These are phyloP conservation scores for Phytopythium litorale DNA, from an alignment of 352 stramenopile genomes.

Conservation along the genomic window DNA sequence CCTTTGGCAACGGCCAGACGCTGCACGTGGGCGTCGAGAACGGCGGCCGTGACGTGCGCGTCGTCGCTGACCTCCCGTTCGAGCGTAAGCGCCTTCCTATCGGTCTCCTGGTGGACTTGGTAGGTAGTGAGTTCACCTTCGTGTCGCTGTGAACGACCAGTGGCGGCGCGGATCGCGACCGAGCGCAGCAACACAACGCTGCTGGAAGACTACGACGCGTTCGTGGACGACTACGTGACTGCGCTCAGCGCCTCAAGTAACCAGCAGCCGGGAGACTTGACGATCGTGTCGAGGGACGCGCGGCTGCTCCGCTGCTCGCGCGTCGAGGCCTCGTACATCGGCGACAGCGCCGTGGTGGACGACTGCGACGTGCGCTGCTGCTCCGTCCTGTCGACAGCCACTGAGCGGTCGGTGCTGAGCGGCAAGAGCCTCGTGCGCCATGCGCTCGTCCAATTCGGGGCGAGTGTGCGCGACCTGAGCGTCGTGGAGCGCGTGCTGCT, in stretches of 20 bases:
- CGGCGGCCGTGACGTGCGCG: slow-evolving; percentile 62
- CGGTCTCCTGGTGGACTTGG: no score
- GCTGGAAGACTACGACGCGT: slow-evolving; percentile 36
- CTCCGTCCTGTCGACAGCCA: slow-evolving; percentile 61
- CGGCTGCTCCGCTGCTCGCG: slow-evolving; percentile 57
- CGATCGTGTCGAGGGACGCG: slow-evolving; percentile 48
- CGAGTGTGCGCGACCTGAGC: slow-evolving; percentile 56
- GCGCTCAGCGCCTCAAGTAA: slow-evolving; percentile 16
- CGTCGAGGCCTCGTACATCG: slow-evolving; percentile 68
- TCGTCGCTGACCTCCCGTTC: slow-evolving; percentile 77
- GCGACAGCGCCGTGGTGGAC: slow-evolving; percentile 44
- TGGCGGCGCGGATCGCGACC: slow-evolving; percentile 40
- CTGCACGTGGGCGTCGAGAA: slow-evolving; percentile 83
- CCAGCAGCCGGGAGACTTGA: slow-evolving; percentile 19
- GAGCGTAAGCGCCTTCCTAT: slow-evolving; percentile 19
- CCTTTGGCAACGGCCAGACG: slow-evolving; percentile 52
- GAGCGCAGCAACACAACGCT: slow-evolving; percentile 35
- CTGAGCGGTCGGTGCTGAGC: slow-evolving; percentile 37
- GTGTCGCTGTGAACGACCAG: background rate
- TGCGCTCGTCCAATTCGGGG: slow-evolving; percentile 71
- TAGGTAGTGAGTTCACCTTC: background rate
- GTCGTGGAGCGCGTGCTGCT: slow-evolving; percentile 69
- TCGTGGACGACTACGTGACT: slow-evolving; percentile 55
- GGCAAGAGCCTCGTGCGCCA: slow-evolving; percentile 64
- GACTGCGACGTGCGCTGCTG: slow-evolving; percentile 54